A percentile compares a stretch with the other conserved stretches of the same genome.
These are phyloP conservation scores for Colletotrichum musicola DNA, from an alignment of 2,329 filamentous ascomycete species.

Conservation along the genomic window DNA sequence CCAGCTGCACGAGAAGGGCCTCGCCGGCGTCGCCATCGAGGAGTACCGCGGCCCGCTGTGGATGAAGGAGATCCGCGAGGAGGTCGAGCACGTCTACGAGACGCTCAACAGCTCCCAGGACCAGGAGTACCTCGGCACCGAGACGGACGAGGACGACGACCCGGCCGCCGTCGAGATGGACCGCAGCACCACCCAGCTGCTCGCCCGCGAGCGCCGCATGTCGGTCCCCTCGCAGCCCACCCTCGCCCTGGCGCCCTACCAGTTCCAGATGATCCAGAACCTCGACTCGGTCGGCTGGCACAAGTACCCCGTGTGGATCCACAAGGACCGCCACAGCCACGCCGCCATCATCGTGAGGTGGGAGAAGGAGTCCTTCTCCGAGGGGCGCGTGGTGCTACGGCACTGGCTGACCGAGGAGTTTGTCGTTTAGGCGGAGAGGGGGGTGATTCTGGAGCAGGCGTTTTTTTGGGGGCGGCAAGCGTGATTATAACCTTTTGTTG, in stretches of 20 bases:
- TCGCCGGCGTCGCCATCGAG: conserved; percentile 74
- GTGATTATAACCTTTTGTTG: too few relatives aligned
- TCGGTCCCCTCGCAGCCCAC: conserved; percentile 70
- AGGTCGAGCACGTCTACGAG: conserved; percentile 83
- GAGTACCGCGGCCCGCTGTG: conserved; percentile 79
- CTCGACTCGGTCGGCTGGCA: conserved; percentile 76
- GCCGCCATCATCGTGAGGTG: conserved; percentile 89
- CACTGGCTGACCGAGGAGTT: conserved; percentile 89
- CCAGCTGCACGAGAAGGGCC: conserved; percentile 78
- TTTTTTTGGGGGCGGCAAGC: neutral
- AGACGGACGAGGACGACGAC: conserved; percentile 60
- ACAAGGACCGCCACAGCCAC: conserved; percentile 83
- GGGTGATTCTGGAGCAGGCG: conserved; percentile 1
- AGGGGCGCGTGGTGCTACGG: conserved; percentile 81
- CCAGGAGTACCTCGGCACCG: conserved; percentile 76
- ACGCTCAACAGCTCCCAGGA: conserved; percentile 76
- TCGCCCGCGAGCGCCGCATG: conserved; percentile 56
- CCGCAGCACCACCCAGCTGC: conserved; percentile 53
- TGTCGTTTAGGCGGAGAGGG: conserved; percentile 57
- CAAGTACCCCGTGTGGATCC: conserved; percentile 80
- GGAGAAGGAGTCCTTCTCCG: conserved; percentile 75
- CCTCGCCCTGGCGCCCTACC: conserved; percentile 81
- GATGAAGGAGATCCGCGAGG: conserved; percentile 79
- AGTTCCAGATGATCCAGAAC: conserved; percentile 87
- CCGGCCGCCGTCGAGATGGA: conserved; percentile 51